These are phyloP conservation scores for Sphaceloma murrayae DNA, from an alignment of 2,329 filamentous ascomycete species.

Conservation along the genomic window DNA sequence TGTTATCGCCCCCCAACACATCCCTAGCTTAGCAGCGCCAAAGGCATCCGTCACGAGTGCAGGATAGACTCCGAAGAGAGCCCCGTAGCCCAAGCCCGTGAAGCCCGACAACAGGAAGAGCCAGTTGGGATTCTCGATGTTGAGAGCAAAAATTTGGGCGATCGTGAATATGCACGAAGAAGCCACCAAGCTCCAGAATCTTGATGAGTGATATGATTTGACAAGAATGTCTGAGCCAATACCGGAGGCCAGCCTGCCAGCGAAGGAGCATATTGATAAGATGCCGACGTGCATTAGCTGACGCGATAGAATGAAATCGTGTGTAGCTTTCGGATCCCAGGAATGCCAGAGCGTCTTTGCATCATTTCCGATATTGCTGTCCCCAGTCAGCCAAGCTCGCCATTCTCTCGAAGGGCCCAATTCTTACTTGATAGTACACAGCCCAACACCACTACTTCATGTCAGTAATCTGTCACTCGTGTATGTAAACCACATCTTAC, in stretches of 20 bases:
- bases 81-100: constrained; percentile 83
- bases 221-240: constrained; percentile 87
- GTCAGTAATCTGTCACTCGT: neutral
- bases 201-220: constrained; percentile 66
- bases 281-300: constrained; percentile 92
- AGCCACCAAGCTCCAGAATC: constrained; percentile 81
- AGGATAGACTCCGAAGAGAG: constrained; percentile 88
- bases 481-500: neutral
- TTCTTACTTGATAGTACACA: constrained; percentile 99
- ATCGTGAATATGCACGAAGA: constrained; percentile 68
- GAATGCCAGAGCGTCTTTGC: constrained; percentile 76
- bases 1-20: constrained; percentile 96
- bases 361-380: constrained; percentile 87
- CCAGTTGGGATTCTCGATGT: constrained; percentile 64
- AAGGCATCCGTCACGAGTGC: constrained; percentile 81
- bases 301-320: constrained; percentile 65
- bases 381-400: constrained; percentile 25
- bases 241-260: constrained; percentile 63
- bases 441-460: constrained; percentile 66
- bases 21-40: constrained; percentile 75
- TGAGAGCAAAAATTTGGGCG: constrained; percentile 68
- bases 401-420: no score
- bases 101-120: constrained; percentile 71
- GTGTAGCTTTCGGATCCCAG: constrained; percentile 62
- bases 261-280: constrained; percentile 79